phyloP scores from a whole-genome alignment of 495 filamentous ascomycete genomes.

The Usnea hakonensis region DNA sequence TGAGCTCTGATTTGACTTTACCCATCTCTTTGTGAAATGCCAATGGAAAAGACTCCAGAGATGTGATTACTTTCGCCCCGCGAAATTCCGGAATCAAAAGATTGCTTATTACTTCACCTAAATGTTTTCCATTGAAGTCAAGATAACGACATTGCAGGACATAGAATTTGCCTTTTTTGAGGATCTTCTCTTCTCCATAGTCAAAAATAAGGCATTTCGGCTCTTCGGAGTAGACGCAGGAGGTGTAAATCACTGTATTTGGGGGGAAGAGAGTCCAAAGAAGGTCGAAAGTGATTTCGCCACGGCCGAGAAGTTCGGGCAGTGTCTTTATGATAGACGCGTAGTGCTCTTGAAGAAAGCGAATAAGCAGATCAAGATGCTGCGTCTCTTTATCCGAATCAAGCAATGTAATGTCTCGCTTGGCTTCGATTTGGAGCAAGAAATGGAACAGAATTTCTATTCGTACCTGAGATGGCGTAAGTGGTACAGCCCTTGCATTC shows the following conservation, averaged over 20 bases:
- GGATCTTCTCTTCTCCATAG: constrained; percentile 25
- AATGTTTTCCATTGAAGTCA: constrained; percentile 33
- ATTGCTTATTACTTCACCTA: constrained; percentile 41
- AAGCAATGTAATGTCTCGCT: background rate
- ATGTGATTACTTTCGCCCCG: constrained; percentile 49
- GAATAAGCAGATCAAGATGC: constrained; percentile 36
- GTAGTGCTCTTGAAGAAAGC: constrained; percentile 35
- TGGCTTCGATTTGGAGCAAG: constrained; percentile 29
- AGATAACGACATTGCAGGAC: constrained; percentile 33
- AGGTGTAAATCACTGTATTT: constrained; percentile 37
- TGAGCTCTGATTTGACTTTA: constrained; percentile 13
- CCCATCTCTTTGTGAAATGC: constrained; percentile 2
- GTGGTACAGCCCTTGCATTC: background rate
- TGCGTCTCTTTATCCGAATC: constrained; percentile 8
- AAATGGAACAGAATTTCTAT: constrained; percentile 29
- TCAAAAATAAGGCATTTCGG: constrained; percentile 28
- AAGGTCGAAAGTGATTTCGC: constrained; percentile 41
- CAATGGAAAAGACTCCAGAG: constrained; percentile 31
- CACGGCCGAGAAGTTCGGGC: constrained; percentile 31
- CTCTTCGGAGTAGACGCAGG: constrained; percentile 35
- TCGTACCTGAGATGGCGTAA: constrained; percentile 10
- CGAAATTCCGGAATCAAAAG: constrained; percentile 44
- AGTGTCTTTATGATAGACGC: constrained; percentile 30
- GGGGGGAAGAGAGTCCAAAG: constrained; percentile 41
- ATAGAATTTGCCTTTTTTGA: constrained; percentile 28